phyloP scores from a whole-genome alignment of 148 eudicot genomes.

The Limonium bicolor region DNA sequence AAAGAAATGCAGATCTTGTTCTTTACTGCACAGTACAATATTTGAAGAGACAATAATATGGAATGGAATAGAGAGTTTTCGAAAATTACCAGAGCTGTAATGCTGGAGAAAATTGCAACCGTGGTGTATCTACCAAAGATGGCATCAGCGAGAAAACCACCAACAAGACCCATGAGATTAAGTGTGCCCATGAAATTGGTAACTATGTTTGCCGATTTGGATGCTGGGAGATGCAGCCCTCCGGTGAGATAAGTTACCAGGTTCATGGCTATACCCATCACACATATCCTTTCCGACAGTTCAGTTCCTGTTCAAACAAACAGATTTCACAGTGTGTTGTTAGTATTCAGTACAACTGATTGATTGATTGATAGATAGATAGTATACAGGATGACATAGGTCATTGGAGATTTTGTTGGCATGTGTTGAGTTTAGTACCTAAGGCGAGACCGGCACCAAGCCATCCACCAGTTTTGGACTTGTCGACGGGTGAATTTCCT shows the following conservation, averaged over 20 bases:
- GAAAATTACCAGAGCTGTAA: background rate
- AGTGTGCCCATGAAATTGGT: slow-evolving; percentile 40
- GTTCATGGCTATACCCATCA: background rate
- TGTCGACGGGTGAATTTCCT: background rate
- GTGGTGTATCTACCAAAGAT: slow-evolving; percentile 35
- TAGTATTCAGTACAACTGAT: no score
- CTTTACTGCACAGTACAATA: no score
- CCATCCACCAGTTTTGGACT: background rate
- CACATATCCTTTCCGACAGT: no score
- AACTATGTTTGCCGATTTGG: slow-evolving; percentile 31
- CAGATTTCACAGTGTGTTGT: background rate
- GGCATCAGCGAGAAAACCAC: slow-evolving; percentile 44
- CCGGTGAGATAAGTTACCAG: slow-evolving; percentile 26
- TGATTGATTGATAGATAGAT: no score
- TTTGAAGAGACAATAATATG: no score
- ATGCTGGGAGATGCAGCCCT: slow-evolving; percentile 34
- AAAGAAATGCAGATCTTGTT: no score
- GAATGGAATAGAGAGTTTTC: no score
- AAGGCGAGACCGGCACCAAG: background rate
- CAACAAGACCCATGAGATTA: slow-evolving; percentile 33
- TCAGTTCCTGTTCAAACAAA: background rate
- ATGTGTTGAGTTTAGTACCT: background rate
- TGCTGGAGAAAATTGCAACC: slow-evolving; percentile 16
- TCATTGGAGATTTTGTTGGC: background rate
- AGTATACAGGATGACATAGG: background rate